Conservation (phyloP, 2,329 filamentous ascomycete species). For the Pestalotiopsis sp. region DNA sequence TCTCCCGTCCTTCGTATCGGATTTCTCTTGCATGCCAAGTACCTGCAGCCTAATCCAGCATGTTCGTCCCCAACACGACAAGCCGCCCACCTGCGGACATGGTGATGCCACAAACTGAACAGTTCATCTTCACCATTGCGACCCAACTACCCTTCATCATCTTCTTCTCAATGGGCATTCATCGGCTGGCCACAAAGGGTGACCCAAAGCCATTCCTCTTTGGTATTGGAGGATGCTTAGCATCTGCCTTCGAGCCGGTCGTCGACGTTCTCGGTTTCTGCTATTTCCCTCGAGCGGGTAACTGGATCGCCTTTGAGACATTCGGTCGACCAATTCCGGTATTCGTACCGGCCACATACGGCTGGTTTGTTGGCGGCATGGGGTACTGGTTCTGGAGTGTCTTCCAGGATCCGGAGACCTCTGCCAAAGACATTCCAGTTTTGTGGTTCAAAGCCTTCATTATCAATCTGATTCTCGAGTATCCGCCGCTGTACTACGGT, state of each 20-base stretch:
- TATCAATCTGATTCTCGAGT: neutral
- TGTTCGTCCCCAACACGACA: neutral
- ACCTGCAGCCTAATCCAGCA: neutral
- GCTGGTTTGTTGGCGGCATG: neutral
- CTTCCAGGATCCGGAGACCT: neutral
- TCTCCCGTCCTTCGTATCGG: neutral
- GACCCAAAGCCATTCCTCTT: neutral
- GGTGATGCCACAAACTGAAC: neutral
- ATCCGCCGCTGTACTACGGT: neutral
- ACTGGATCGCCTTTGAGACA: neutral
- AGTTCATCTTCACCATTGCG: neutral
- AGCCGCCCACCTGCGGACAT: neutral
- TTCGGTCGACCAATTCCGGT: neutral
- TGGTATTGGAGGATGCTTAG: neutral
- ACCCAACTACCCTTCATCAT: neutral
- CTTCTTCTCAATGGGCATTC: neutral
- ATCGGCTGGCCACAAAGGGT: neutral
- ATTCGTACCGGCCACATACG: neutral
- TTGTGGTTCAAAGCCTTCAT: neutral
- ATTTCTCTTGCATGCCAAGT: neutral
- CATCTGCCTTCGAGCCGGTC: neutral
- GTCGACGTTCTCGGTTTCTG: neutral
- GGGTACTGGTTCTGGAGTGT: neutral
- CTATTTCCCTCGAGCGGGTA: neutral
- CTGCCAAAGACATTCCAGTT: neutral